A percentile compares a stretch with the other conserved stretches of the same genome.
Evolutionary conservation across 2,329 filamentous ascomycete genomes (phyloP).

Genomic region (Coniochaeta pulveracea): DNA sequence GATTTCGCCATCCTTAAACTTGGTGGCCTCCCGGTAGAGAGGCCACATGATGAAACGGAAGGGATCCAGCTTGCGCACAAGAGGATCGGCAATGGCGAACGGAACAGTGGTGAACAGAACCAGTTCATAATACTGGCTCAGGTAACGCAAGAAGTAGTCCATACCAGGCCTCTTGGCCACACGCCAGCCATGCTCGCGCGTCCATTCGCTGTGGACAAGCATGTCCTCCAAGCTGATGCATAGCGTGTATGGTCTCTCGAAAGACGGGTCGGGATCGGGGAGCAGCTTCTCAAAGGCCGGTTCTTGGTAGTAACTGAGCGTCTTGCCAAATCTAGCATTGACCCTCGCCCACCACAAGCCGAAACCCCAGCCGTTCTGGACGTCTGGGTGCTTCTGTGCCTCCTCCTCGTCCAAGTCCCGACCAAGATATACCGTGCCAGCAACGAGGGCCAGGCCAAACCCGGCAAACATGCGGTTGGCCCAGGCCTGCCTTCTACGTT

Average conservation of each 20-base stretch:
- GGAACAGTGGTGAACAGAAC: constrained; percentile 91
- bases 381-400: constrained; percentile 53
- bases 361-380: constrained; percentile 69
- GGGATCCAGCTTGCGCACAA: constrained; percentile 88
- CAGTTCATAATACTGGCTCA: constrained; percentile 95
- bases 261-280: constrained; percentile 66
- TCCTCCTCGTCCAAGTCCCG: constrained; percentile 83
- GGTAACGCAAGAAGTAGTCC: constrained; percentile 94
- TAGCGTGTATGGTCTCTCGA: constrained; percentile 81
- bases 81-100: constrained; percentile 70
- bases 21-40: constrained; percentile 90
- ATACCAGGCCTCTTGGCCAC: constrained; percentile 89
- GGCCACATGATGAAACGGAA: constrained; percentile 94
- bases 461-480: constrained; percentile 63
- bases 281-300: constrained; percentile 90
- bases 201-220: constrained; percentile 90
- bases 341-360: constrained; percentile 71
- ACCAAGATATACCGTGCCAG: constrained; percentile 63
- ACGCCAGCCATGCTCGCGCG: constrained; percentile 86
- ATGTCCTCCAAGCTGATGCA: constrained; percentile 90
- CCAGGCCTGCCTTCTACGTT: constrained; percentile 66
- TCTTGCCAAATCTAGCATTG: constrained; percentile 60
- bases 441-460: constrained; percentile 42
- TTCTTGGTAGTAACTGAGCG: constrained; percentile 88
- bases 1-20: constrained; percentile 91